Conservation (phyloP, 768 basidiomycete species). For the Tulasnella sp. region DNA sequence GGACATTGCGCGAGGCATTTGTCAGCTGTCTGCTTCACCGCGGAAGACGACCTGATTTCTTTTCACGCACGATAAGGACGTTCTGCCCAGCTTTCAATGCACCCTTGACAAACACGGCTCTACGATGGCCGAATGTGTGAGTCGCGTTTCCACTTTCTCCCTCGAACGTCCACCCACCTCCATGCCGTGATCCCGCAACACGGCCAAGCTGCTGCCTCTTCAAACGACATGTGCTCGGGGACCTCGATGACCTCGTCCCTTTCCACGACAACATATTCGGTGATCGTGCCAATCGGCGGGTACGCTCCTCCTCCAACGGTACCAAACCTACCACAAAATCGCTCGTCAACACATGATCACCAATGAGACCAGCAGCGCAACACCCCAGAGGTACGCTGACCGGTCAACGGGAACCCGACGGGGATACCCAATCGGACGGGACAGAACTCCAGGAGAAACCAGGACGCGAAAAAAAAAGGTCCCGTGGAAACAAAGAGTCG, state of each 20-base stretch:
- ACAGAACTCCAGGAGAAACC: too few species aligned
- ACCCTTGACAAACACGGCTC: constrained; percentile 65
- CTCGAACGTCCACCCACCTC: constrained; percentile 50
- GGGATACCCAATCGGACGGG: background rate
- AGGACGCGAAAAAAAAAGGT: too few species aligned
- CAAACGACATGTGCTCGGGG: constrained; percentile 63
- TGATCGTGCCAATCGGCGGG: constrained; percentile 64
- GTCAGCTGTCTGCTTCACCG: too few species aligned
- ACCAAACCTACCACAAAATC: constrained; percentile 47
- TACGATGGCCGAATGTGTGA: constrained; percentile 36
- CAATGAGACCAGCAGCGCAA: background rate
- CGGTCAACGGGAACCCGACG: background rate
- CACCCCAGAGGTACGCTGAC: background rate
- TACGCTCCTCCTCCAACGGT: constrained; percentile 59
- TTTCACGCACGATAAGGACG: constrained; percentile 52
- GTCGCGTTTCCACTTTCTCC: background rate
- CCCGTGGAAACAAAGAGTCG: background rate
- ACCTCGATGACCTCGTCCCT: constrained; percentile 58
- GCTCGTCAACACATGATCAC: background rate
- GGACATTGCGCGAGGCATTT: background rate
- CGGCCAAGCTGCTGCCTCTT: constrained; percentile 73
- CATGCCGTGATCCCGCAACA: constrained; percentile 76
- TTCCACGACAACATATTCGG: constrained; percentile 71
- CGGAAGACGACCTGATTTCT: too few species aligned
- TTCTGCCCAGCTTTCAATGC: constrained; percentile 60